phyloP scores from a whole-genome alignment of 2,329 filamentous ascomycete genomes.

The Helminthosporium solani region DNA sequence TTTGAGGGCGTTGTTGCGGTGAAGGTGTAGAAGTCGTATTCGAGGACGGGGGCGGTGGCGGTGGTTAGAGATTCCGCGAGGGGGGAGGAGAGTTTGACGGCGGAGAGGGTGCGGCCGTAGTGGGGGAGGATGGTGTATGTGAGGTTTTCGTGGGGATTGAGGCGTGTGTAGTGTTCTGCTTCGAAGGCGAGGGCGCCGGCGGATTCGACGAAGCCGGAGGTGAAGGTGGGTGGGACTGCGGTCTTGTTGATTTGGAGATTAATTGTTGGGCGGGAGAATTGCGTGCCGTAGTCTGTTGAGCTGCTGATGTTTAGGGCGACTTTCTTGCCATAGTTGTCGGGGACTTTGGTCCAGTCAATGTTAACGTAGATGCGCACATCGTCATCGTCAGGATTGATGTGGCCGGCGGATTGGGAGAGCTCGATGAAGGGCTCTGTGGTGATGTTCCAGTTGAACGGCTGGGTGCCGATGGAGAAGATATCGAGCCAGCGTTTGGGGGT shows the following conservation, averaged over 20 bases:
- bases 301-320: slow-evolving; percentile 38
- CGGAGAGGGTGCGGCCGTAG: slow-evolving; percentile 42
- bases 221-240: slow-evolving; percentile 32
- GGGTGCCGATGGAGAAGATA: slow-evolving; percentile 37
- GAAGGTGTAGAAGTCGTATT: slow-evolving; percentile 43
- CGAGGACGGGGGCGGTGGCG: slow-evolving; percentile 32
- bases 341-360: slow-evolving; percentile 37
- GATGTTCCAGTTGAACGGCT: slow-evolving; percentile 38
- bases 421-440: slow-evolving; percentile 41
- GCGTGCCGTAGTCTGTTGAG: slow-evolving; percentile 43
- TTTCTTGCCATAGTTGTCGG: slow-evolving; percentile 26
- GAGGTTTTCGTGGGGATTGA: slow-evolving; percentile 26
- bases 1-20: slow-evolving; percentile 33
- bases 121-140: slow-evolving; percentile 32
- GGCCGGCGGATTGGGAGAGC: slow-evolving; percentile 35
- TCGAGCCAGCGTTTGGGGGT: slow-evolving; percentile 40
- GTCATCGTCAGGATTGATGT: slow-evolving; percentile 28
- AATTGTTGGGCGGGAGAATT: slow-evolving; percentile 30
- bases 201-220: slow-evolving; percentile 39
- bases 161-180: slow-evolving; percentile 42
- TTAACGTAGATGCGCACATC: slow-evolving; percentile 41
- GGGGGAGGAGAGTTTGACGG: slow-evolving; percentile 31
- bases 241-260: slow-evolving; percentile 40
- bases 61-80: slow-evolving; percentile 31
- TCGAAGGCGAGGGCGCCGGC: slow-evolving; percentile 38